phyloP scores from a whole-genome alignment of 2,329 filamentous ascomycete species.

The Cladosporium sp. region DNA sequence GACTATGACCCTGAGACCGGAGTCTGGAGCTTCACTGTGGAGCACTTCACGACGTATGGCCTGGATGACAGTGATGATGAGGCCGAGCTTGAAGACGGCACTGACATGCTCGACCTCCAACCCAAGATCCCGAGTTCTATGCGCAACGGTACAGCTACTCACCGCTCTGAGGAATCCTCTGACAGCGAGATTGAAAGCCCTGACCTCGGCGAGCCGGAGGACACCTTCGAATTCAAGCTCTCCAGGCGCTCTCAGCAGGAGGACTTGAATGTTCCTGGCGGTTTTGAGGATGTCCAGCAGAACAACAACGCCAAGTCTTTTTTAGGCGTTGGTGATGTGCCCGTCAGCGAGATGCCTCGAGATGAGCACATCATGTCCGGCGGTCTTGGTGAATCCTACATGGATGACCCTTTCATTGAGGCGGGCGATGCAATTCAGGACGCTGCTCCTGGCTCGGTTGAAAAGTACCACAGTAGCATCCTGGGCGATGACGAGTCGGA shows the following conservation, averaged over 20 bases:
- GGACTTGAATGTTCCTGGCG: conserved; percentile 60
- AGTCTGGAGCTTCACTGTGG: conserved; percentile 86
- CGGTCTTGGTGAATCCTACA: conserved; percentile 17
- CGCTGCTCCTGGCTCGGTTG: conserved; percentile 22
- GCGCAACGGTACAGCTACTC: conserved; percentile 13
- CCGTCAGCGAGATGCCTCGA: conserved; percentile 32
- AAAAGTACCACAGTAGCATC: conserved; percentile 26
- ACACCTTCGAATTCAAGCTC: conserved; percentile 50
- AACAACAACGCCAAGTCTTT: background rate
- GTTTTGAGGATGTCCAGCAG: conserved; percentile 56
- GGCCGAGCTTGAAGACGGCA: conserved; percentile 52
- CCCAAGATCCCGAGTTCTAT: conserved; percentile 5
- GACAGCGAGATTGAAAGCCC: conserved; percentile 11
- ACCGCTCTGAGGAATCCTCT: conserved; percentile 7
- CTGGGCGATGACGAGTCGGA: conserved; percentile 62
- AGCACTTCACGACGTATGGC: conserved; percentile 94
- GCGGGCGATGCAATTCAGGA: conserved; percentile 26
- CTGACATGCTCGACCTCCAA: conserved; percentile 11
- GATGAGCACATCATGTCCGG: conserved; percentile 35
- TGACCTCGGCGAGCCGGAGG: conserved; percentile 33
- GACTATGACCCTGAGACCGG: conserved; percentile 73
- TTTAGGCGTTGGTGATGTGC: conserved; percentile 44
- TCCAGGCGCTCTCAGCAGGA: conserved; percentile 38
- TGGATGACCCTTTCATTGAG: conserved; percentile 21
- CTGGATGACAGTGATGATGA: conserved; percentile 65